A percentile compares a stretch with the other conserved stretches of the same genome.
Conservation (phyloP, 2,329 filamentous ascomycete genomes). For the Parasarocladium wereldwijsianum region DNA sequence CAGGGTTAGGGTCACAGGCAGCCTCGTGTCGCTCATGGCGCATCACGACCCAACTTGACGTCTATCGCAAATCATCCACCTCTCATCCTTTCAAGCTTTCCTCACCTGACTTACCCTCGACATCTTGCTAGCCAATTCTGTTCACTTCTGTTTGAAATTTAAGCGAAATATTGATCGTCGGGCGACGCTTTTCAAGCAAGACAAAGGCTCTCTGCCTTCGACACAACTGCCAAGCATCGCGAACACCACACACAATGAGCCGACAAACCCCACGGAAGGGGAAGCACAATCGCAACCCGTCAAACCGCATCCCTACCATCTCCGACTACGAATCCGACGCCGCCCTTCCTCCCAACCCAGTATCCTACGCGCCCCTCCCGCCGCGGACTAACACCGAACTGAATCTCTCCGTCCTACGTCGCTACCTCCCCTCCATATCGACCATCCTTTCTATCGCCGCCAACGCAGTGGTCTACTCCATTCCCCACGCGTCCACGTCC, state of each 20-base stretch:
- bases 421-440: conserved; percentile 62
- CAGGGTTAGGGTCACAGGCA: too few species aligned
- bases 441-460: conserved; percentile 67
- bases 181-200: too few species aligned
- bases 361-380: conserved; percentile 23
- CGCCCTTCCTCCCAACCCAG: conserved; percentile 24
- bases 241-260: conserved; percentile 23
- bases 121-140: too few species aligned
- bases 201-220: too few species aligned
- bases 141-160: too few species aligned
- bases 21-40: too few species aligned
- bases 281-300: conserved; percentile 25
- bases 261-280: conserved; percentile 24
- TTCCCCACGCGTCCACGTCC: conserved; percentile 43
- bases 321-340: conserved; percentile 57
- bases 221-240: neutral
- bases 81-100: too few species aligned
- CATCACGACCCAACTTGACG: too few species aligned
- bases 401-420: conserved; percentile 71
- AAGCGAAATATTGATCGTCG: too few species aligned
- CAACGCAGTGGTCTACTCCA: conserved; percentile 76
- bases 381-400: conserved; percentile 70
- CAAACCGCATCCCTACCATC: conserved; percentile 22
- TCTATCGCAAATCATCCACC: too few species aligned
- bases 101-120: too few species aligned